Base-by-base conservation (phyloP, 441 rosid species). In the Daphne laureola region DNA sequence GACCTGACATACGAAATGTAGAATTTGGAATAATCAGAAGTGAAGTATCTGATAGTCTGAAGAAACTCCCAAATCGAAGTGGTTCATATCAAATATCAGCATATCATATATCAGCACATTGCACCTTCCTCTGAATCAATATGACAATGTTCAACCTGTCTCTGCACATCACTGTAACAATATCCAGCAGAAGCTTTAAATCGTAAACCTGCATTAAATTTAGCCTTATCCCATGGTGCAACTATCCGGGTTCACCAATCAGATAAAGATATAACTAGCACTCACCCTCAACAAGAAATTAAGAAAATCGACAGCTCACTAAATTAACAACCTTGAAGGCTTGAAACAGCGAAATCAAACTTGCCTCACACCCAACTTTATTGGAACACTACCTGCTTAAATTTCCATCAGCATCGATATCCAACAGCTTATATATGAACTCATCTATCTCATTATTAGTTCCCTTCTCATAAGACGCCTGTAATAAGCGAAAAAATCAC, bases 391-490 rank as follows among this genome's bases (percentile, higher is more conserved):
- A 86, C 98, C 96, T 87, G 18, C 73, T 64, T 72, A 87, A 63
- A 38, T 58, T 35, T 8, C 80, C 92, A 73, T 80, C 86, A 67
- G 77, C 77, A 41, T 70, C 78, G 7, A 86, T 67, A 64, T 87
- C 90, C 40, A 87, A 59, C 46, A 85, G 71, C 70, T 74, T 81
- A 71, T 73, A 82, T 42, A 87, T 69, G 66, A 85, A 91, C 70
- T 91, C 89, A 53, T 83, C 87, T 71, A 85, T 87, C 23, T 91
- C 96, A 71, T 80, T 82, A 66, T 69, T 70, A 8, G 96, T 72
- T 61, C 95, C 98, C 69, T 87, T 87, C 77, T 82, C 93, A 53
- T 85, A 91, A 54, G 73, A 66, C 13, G 84, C 90, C 96, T 85
- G 73, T 65, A 66, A 42, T 12, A 43, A 0, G 35, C 53, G 60